Conservation (phyloP, 495 filamentous ascomycete genomes). For the Penicillium salamii region DNA sequence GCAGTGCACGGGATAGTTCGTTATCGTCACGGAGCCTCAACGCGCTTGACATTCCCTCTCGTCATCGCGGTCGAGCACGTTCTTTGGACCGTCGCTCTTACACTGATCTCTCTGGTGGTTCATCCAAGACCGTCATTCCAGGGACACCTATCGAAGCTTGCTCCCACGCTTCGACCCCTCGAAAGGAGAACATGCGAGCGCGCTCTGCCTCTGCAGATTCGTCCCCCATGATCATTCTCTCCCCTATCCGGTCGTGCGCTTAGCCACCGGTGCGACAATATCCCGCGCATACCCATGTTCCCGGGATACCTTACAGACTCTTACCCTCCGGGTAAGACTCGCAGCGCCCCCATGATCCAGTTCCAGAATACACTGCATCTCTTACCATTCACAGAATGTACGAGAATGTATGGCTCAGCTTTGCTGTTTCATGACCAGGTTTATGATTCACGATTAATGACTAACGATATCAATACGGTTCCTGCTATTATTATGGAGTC, state of each 20-base stretch:
- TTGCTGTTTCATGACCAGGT: neutral
- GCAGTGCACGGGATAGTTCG: slow-evolving; percentile 27
- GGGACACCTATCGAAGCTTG: slow-evolving; percentile 22
- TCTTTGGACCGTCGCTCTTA: slow-evolving; percentile 26
- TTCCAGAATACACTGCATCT: slow-evolving; percentile 10
- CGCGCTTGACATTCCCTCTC: slow-evolving; percentile 30
- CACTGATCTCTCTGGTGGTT: slow-evolving; percentile 30
- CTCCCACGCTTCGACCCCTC: slow-evolving; percentile 29
- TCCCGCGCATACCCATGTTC: neutral
- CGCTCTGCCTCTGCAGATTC: slow-evolving; percentile 35
- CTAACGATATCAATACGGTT: neutral
- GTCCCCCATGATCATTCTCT: slow-evolving; percentile 30
- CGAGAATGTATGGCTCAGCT: slow-evolving; percentile 11
- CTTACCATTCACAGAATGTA: slow-evolving; percentile 23
- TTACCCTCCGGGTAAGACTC: neutral
- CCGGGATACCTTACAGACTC: neutral
- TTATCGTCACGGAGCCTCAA: slow-evolving; percentile 30
- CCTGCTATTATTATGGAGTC: neutral
- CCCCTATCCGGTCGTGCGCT: slow-evolving; percentile 21
- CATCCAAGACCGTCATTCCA: slow-evolving; percentile 32
- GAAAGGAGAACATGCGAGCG: slow-evolving; percentile 34
- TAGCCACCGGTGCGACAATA: neutral
- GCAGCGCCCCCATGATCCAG: neutral
- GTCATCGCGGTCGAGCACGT: slow-evolving; percentile 23
- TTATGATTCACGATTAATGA: slow-evolving; percentile 1